These are phyloP conservation scores for Williopsis jadinii DNA, from an alignment of 1,139 yeast species.

Conservation along the genomic window DNA sequence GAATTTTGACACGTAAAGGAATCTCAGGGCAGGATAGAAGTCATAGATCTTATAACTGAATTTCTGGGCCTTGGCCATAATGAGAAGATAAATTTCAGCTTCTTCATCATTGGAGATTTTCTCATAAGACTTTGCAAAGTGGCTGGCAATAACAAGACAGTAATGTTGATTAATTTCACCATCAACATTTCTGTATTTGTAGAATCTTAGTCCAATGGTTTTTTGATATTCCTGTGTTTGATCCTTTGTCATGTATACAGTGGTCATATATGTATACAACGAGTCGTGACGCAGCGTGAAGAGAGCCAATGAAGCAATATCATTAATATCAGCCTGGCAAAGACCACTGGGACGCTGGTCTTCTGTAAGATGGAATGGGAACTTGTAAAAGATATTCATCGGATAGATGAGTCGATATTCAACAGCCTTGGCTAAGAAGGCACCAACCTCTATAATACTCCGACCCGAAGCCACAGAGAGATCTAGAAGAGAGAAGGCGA, in stretches of 20 bases:
- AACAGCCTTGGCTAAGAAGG: constrained; percentile 32
- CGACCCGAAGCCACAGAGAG: constrained; percentile 34
- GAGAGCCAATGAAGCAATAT: constrained; percentile 34
- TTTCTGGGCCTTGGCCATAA: constrained; percentile 8
- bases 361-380: constrained; percentile 37
- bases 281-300: constrained; percentile 33
- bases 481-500: constrained; percentile 36
- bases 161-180: constrained; percentile 2
- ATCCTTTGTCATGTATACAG: constrained; percentile 18
- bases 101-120: constrained; percentile 7
- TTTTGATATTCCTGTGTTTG: constrained; percentile 33
- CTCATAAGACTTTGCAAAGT: constrained; percentile 11
- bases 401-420: constrained; percentile 34
- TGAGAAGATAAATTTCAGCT: constrained; percentile 7
- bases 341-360: constrained; percentile 33
- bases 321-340: constrained; percentile 31
- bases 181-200: neutral
- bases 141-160: constrained; percentile 14
- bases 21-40: constrained; percentile 12
- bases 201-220: constrained; percentile 37
- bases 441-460: constrained; percentile 20
- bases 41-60: constrained; percentile 14
- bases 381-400: constrained; percentile 38
- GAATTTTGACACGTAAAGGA: constrained; percentile 5
- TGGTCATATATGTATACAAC: constrained; percentile 25